phyloP scores from a whole-genome alignment of 805 yeast species.

The Cyberlindnera euphorbiae region DNA sequence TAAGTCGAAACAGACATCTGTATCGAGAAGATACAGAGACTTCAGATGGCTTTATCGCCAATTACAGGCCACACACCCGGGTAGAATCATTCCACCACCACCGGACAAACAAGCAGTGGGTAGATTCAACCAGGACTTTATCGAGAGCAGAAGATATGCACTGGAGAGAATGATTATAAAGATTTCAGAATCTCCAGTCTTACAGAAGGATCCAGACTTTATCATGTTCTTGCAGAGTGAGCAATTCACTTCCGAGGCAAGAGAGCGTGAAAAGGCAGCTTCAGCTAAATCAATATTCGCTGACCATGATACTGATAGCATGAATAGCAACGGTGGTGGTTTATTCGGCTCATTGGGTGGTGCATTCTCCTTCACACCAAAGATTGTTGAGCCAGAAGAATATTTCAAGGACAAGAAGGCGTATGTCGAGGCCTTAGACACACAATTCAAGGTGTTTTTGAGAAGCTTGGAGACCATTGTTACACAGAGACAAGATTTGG shows the following conservation, averaged over 20 bases:
- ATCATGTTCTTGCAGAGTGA: constrained; percentile 71
- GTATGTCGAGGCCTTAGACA: constrained; percentile 67
- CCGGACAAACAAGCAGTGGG: constrained; percentile 94
- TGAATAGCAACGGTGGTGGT: constrained; percentile 39
- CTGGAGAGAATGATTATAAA: constrained; percentile 81
- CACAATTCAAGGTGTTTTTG: constrained; percentile 62
- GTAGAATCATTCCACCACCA: constrained; percentile 90
- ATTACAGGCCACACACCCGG: constrained; percentile 81
- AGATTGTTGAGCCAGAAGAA: constrained; percentile 72
- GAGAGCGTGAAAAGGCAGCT: constrained; percentile 57
- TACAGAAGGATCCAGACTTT: constrained; percentile 74
- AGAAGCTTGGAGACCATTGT: constrained; percentile 71
- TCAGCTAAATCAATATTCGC: constrained; percentile 37
- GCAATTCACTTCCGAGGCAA: constrained; percentile 62
- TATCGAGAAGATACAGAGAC: constrained; percentile 83
- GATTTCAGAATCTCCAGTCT: constrained; percentile 49
- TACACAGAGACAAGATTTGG: constrained; percentile 69
- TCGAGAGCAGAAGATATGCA: constrained; percentile 79
- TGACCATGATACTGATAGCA: constrained; percentile 29
- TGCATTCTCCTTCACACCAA: constrained; percentile 60
- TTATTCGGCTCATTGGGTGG: constrained; percentile 65
- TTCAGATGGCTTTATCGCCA: constrained; percentile 94
- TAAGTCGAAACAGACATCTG: constrained; percentile 43
- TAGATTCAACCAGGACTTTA: constrained; percentile 82
- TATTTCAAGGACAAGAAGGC: constrained; percentile 67